phyloP scores from a whole-genome alignment of 2,329 filamentous ascomycete species.

The Ambrosiella cleistominuta region DNA sequence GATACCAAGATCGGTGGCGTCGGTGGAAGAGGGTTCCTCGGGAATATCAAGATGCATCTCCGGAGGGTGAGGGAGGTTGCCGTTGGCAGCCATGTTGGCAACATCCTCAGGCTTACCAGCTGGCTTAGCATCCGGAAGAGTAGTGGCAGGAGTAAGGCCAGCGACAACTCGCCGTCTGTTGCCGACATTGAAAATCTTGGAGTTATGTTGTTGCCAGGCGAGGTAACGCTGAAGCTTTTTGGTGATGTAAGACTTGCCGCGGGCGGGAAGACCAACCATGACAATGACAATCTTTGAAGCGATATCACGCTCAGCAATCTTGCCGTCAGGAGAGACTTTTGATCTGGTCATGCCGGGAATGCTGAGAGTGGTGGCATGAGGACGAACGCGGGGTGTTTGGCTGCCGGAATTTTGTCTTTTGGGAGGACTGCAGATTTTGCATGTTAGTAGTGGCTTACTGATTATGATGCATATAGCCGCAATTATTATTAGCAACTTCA shows the following conservation, averaged over 20 bases:
- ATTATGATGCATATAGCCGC: not conserved
- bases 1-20: constrained; percentile 21
- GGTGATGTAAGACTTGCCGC: constrained; percentile 96
- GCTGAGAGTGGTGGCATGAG: constrained; percentile 85
- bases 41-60: constrained; percentile 10
- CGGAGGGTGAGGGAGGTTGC: constrained; percentile 20
- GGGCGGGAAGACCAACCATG: constrained; percentile 90
- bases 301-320: constrained; percentile 84
- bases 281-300: constrained; percentile 93
- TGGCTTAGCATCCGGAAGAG: constrained; percentile 16
- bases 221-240: constrained; percentile 94
- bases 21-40: not conserved
- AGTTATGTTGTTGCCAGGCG: constrained; percentile 94
- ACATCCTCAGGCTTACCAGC: constrained; percentile 32
- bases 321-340: constrained; percentile 84
- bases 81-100: constrained; percentile 41
- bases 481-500: constrained; percentile 3
- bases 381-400: constrained; percentile 59
- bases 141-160: constrained; percentile 27
- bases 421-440: constrained; percentile 34
- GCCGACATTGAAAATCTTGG: constrained; percentile 92
- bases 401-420: constrained; percentile 56
- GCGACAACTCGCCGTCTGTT: constrained; percentile 71
- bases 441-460: not conserved
- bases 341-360: constrained; percentile 94